Evolutionary conservation across 768 basidiomycete genomes (phyloP), one percentile per base, ranked within the genome.

Genomic region (Pisolithus marmoratus): DNA sequence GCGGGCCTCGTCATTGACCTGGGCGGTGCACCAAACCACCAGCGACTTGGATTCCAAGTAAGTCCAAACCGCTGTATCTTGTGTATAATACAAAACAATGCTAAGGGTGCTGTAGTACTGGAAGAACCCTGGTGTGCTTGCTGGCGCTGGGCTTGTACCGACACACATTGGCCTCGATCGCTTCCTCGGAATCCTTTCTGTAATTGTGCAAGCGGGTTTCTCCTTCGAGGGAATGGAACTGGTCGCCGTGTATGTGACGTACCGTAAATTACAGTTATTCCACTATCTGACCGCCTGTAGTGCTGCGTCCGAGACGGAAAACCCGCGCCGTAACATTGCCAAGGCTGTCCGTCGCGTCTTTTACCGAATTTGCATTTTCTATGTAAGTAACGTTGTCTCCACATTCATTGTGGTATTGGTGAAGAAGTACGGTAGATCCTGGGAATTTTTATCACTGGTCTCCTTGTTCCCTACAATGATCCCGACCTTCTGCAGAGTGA

Each of bases 211-310:
- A 57, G 80, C 80, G 14, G 82, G 82, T 1, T 92, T 88, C 75
- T 87, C 87, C 3, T 88, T 82, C 75, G 83, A 86, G 63, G 86
- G 82, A 42, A 82, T 87, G 76, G 87, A 90, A 61, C 69, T 85
- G 38, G 82, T 88, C 36, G 85, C 81, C 20, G 77, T 85, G 82
- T 83, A 61, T 53, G 75, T 60, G 7, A n/a, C 42, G 69, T 6
- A 69, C 63, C 27, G 64, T 23, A 14, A 19, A 8, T 23, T 19
- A 38, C 19, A 11, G 42, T 11, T 20, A 15, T n/a, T 45, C 52
- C 46, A 52, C 44, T 31, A 34, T 24, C 57, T 51, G 51, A 22
- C 60, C 3, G 46, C 55, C 20, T 54, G 42, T 49, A 84, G 83
- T 47, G 84, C 87, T 27, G 87, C 87, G 11, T 85, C 83, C 0